Conservation (phyloP, 2,329 filamentous ascomycete genomes). For the Hymenoscyphus repandus region DNA sequence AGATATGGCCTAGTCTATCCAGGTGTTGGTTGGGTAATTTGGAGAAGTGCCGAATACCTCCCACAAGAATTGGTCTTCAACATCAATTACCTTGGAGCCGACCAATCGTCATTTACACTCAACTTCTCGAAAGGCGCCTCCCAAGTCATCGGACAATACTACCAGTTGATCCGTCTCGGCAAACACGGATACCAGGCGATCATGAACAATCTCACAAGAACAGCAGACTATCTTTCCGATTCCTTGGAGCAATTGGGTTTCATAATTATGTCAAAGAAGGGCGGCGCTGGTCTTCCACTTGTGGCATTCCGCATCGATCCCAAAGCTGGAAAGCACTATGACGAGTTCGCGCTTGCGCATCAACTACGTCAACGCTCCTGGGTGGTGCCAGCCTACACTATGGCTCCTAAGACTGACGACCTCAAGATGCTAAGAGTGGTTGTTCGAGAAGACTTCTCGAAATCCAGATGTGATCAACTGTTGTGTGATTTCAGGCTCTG, state of each 20-base stretch:
- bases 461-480: constrained; percentile 73
- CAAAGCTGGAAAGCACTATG: constrained; percentile 47
- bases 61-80: constrained; percentile 92
- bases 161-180: constrained; percentile 91
- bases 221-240: constrained; percentile 77
- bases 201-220: constrained; percentile 90
- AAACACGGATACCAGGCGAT: constrained; percentile 89
- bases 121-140: constrained; percentile 96
- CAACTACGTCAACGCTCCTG: constrained; percentile 82
- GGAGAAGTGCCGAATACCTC: constrained; percentile 76
- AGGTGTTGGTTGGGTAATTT: constrained; percentile 90
- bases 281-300: constrained; percentile 75
- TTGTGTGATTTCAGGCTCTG: constrained; percentile 76
- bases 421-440: constrained; percentile 92
- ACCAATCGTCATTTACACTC: constrained; percentile 91
- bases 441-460: constrained; percentile 86
- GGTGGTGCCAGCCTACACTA: constrained; percentile 95
- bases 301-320: constrained; percentile 73
- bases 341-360: constrained; percentile 77
- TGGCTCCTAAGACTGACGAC: constrained; percentile 80
- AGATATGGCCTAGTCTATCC: constrained; percentile 81
- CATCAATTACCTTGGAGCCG: constrained; percentile 96
- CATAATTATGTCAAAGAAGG: constrained; percentile 77
- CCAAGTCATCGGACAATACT: constrained; percentile 95
- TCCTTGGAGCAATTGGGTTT: constrained; percentile 73